Evolutionary conservation across 1,284 basidiomycete genomes (phyloP), one percentile per base, ranked within the genome.

Genomic region (Pyrrhoderma noxium): DNA sequence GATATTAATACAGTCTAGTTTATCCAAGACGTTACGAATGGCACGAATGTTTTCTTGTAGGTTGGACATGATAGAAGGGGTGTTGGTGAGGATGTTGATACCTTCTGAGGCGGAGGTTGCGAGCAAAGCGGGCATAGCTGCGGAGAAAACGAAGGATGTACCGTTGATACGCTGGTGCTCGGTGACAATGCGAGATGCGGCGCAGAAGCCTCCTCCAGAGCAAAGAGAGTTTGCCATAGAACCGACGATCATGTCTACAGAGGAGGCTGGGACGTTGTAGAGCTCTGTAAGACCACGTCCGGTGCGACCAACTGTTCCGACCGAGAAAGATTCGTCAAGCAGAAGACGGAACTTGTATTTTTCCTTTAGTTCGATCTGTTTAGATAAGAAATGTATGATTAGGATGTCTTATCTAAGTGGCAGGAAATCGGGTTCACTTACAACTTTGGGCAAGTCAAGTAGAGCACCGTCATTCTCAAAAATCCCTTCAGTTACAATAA

Each of bases 151-250:
- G 61, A 93, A 95, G 0, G 93, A 85, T 2, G 92, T 85, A 19
- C 92, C 93, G 66, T 99, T 99, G 78, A 98, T 98, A 44, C 94
- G 93, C 80, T 96, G 93, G 65, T 99, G 96, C 56, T 89, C 80
- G 23, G 92, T 82, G 38, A 97, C 89, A 44, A 85, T 78, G 16
- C 72, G 68, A 2, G 89, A 88, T 27, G 95, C 95, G 1, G 93
- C 93, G 64, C 95, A 98, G 77, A 99, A 99, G 4, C 95, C 96
- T 46, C 96, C 96, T 1, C 79, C 78, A 1, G 93, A 80, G 53
- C 82, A 84, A 27, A 99, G 79, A 14, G 89, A 85, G 48, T 80
- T 92, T 0, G 94, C 88, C 59, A 93, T 80, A 25, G 91, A 94
- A 2, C 94, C 96, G 4, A 89, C 69, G 16, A 90, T 72, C 77